These are phyloP conservation scores for Sarocladiaceae sp. DNA, from an alignment of 2,329 filamentous ascomycete genomes.

Conservation along the genomic window DNA sequence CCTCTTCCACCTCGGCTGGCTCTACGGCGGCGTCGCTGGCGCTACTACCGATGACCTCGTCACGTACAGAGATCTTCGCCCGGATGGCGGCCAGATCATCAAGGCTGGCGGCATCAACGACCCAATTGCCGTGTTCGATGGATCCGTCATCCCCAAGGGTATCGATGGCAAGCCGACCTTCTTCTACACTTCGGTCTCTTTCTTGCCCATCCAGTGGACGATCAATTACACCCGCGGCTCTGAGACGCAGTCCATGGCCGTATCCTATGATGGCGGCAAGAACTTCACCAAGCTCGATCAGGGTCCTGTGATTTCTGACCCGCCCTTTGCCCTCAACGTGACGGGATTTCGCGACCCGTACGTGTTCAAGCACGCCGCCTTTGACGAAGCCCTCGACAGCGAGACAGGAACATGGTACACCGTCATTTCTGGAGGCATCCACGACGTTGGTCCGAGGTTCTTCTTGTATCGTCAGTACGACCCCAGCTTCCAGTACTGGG, in stretches of 20 bases:
- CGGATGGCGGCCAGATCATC: conserved; percentile 35
- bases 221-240: conserved; percentile 37
- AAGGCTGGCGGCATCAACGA: conserved; percentile 25
- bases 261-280: conserved; percentile 28
- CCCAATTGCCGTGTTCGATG: conserved; percentile 33
- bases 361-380: conserved; percentile 17
- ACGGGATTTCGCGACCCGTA: conserved; percentile 19
- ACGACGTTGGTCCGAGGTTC: conserved; percentile 16
- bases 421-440: conserved; percentile 17
- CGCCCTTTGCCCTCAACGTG: conserved; percentile 18
- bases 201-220: conserved; percentile 39
- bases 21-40: conserved; percentile 29
- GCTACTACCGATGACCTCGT: conserved; percentile 36
- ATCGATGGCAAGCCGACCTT: conserved; percentile 37
- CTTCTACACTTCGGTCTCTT: conserved; percentile 37
- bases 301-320: conserved; percentile 15
- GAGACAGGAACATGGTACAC: conserved; percentile 16
- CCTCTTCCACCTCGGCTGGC: conserved; percentile 37
- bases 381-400: conserved; percentile 15
- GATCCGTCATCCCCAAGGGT: conserved; percentile 34
- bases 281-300: conserved; percentile 18
- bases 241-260: conserved; percentile 38
- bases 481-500: conserved; percentile 18
- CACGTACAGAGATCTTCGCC: conserved; percentile 29
- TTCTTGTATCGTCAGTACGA: conserved; percentile 20